Percentiles rank a stretch among this genome's conserved stretches.
Evolutionary conservation across 257 asterid species (phyloP).

Genomic region (Catharanthus roseus): DNA sequence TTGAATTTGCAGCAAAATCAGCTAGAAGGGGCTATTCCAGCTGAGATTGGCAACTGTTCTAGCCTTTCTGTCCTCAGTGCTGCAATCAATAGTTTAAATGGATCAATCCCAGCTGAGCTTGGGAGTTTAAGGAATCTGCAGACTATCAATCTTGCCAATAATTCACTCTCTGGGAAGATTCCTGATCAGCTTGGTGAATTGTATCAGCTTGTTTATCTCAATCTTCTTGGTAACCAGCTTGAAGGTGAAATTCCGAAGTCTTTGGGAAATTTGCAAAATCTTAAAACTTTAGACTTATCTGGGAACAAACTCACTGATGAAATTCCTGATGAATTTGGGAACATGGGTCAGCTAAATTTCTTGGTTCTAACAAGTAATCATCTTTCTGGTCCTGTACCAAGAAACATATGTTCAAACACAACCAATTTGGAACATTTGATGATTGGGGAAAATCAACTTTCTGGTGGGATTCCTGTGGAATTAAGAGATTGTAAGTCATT

Average conservation of each 20-base stretch:
- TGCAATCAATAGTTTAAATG: constrained; percentile 55
- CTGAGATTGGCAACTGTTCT: constrained; percentile 53
- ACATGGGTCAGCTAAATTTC: constrained; percentile 37
- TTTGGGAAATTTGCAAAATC: constrained; percentile 35
- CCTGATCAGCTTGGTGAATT: constrained; percentile 47
- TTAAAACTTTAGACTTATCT: constrained; percentile 61
- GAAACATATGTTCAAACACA: constrained; percentile 47
- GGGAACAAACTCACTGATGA: constrained; percentile 58
- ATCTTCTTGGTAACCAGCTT: constrained; percentile 70
- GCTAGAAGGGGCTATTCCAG: constrained; percentile 59
- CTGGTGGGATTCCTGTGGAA: constrained; percentile 58
- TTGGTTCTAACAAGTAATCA: constrained; percentile 64
- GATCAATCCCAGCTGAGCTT: constrained; percentile 58
- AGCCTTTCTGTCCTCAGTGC: constrained; percentile 54
- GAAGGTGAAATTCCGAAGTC: constrained; percentile 58
- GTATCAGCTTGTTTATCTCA: constrained; percentile 45
- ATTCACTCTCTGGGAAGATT: constrained; percentile 60
- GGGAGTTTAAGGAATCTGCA: constrained; percentile 40
- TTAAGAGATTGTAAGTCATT: constrained; percentile 49
- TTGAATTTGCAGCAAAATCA: constrained; percentile 59
- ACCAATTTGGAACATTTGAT: constrained; percentile 54
- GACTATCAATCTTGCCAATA: constrained; percentile 58
- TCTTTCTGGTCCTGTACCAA: constrained; percentile 60
- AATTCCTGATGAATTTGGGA: constrained; percentile 59
- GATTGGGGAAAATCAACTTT: constrained; percentile 52